Evolutionary conservation across 2,329 filamentous ascomycete genomes (phyloP).

Genomic region (Fusarium cicatricum): DNA sequence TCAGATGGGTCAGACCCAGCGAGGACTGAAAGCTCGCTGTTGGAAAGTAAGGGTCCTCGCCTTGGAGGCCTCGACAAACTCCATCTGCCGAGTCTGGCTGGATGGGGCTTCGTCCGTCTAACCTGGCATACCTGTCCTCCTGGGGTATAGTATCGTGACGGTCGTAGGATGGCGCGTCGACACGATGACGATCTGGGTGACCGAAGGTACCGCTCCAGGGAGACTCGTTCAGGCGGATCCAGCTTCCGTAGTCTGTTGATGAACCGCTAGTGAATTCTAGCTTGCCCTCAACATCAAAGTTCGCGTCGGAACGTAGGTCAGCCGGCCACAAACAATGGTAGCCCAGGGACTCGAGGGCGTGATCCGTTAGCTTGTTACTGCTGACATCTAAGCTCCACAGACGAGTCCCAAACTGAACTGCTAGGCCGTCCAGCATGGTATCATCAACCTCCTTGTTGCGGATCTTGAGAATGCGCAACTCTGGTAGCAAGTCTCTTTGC

Average conservation of each 20-base stretch:
- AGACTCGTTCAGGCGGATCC: conserved; percentile 59
- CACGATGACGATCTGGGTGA: conserved; percentile 57
- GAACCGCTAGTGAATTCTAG: conserved; percentile 45
- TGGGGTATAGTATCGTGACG: conserved; percentile 28
- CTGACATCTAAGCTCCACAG: conserved; percentile 67
- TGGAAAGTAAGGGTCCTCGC: conserved; percentile 32
- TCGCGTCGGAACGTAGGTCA: conserved; percentile 47
- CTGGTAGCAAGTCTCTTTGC: conserved; percentile 49
- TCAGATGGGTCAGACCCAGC: conserved; percentile 60
- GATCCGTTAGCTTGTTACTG: conserved; percentile 61
- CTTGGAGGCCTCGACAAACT: conserved; percentile 36
- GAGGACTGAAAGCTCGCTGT: conserved; percentile 32
- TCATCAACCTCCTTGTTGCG: conserved; percentile 58
- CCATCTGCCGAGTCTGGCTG: conserved; percentile 44
- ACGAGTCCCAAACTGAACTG: conserved; percentile 47
- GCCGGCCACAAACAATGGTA: conserved; percentile 45
- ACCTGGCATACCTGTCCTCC: conserved; percentile 44
- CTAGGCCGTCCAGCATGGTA: conserved; percentile 40
- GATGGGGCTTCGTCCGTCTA: conserved; percentile 37
- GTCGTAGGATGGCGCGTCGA: conserved; percentile 54
- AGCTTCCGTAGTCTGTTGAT: conserved; percentile 50
- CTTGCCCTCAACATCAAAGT: conserved; percentile 57
- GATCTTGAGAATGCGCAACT: conserved; percentile 62
- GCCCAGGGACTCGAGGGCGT: conserved; percentile 44
- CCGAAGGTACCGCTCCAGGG: conserved; percentile 53